Evolutionary conservation across 352 stramenopile genomes (phyloP), one percentile per base, ranked within the genome.

Genomic region (Phytophthora cryptogea): DNA sequence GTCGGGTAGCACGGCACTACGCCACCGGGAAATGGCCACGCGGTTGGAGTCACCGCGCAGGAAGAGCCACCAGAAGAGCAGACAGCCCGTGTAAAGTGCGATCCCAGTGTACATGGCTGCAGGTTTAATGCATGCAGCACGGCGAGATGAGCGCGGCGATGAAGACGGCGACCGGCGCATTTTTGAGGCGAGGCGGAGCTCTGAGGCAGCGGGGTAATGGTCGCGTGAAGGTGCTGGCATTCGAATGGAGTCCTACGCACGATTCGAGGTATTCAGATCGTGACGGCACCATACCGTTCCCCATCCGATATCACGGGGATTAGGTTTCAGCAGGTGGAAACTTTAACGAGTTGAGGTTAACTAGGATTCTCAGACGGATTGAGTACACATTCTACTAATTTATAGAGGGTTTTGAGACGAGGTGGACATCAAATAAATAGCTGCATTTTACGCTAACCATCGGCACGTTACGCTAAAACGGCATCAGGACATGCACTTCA

Each of bases 61-160:
- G 16, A 49, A 60, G 20, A 73, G 48, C 65, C 65, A 73, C 65
- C 65, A 73, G 49, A 70, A 57, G 4, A 73, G 49, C 42, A 73
- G 32, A 30, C 50, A 51, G 13, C 46, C 44, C 3, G 49, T 11
- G 49, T 73, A 73, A 16, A 69, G 36, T 17, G 41, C 54, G 10
- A 73, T 61, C 5, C 48, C 54, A 28, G 49, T 10, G 42, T 66
- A 73, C 65, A 73, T 59, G 31, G 59, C 37, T 8, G 46, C 28
- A 1, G 60, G 49, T 5, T 66, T 73, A 27, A 56, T 3, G 39
- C 61, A 64, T 2, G 43, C 14, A 26, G 47, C 26, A 35, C n/a
- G 37, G 28, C 10, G 54, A 9, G 16, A 14, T 5, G 49, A 46
- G 23, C 48, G 48, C 14, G 54, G 57, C 1, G 57, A 61, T 9